Evolutionary conservation across 2,329 filamentous ascomycete species (phyloP), one percentile per base, ranked within the genome.

Genomic region (Sordariomycetes sp.): DNA sequence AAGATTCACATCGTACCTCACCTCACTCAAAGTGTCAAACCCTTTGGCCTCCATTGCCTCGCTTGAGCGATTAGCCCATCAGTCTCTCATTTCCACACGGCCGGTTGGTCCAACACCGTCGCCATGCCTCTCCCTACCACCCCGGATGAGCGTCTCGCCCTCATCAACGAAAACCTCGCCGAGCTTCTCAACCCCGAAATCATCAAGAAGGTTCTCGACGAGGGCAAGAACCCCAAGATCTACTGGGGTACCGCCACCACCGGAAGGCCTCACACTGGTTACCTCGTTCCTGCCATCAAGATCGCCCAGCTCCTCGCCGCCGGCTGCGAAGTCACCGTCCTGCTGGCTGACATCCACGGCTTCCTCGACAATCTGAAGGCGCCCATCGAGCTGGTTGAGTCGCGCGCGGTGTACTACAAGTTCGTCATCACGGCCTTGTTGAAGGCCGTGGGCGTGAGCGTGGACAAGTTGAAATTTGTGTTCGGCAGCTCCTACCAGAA

Each of bases 171-270:
- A 54, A 92, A 92, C 58, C 69, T 93, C 39, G 76, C 80, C 41
- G 87, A 94, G 66, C 67, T 86, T 32, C 72, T 94, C 40, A 88
- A 92, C 53, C 78, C 78, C 17, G 86, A 94, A 52, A 86, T 93
- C 42, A 82, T 92, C 52, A 75, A 87, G 54, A 69, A 76, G 30
- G 71, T 90, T 42, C 59, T 82, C 43, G 76, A 76, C 39, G 71
- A 84, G 54, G 79, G 85, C 35, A 72, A 80, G 30, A 74, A 78
- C 35, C 71, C 85, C 33, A 82, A 79, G 54, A 76, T 93, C 57
- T 94, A 94, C 75, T 93, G 85, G 86, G 84, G 76, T 75, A 90
- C 82, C 25, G 84, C 85, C 14, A 86, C 86, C 12, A 93, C 86
- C 1, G 86, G 86, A n/a, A 72, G 80, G 39, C 87, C 87, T 35